phyloP scores from a whole-genome alignment of 257 asterid genomes.

The Pogostemon cablin region DNA sequence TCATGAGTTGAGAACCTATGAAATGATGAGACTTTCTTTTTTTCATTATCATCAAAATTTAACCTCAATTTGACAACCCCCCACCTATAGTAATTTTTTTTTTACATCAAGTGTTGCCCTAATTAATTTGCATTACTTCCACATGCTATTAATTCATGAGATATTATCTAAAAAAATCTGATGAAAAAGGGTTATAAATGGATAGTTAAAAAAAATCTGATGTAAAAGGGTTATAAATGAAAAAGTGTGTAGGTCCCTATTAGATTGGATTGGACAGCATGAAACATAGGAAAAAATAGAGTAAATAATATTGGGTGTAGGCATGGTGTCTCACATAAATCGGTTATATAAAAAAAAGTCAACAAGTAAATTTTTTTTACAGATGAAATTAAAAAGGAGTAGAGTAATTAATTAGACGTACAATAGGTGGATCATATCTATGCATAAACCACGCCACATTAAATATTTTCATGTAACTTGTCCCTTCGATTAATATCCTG shows the following conservation, averaged over 20 bases:
- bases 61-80: slow-evolving; percentile 31
- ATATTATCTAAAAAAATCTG: no score
- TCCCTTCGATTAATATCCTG: neutral
- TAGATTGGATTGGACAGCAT: slow-evolving; percentile 18
- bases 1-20: slow-evolving; percentile 25
- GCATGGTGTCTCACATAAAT: slow-evolving; percentile 27
- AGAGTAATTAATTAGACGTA: slow-evolving; percentile 1
- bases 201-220: neutral
- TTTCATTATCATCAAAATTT: slow-evolving; percentile 24
- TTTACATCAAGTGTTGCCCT: neutral
- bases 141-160: no score
- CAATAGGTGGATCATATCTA: neutral
- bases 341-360: slow-evolving; percentile 11
- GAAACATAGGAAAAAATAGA: neutral
- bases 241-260: neutral
- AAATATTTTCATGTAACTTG: neutral
- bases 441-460: slow-evolving; percentile 11
- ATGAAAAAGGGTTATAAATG: no score
- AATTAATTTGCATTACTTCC: neutral
- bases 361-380: neutral
- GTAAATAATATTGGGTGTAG: neutral
- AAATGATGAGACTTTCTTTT: slow-evolving; percentile 30
- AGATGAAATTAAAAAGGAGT: neutral
- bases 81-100: slow-evolving; percentile 15
- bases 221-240: neutral